Percentiles rank a stretch among this genome's conserved stretches.
Conservation (phyloP, 495 filamentous ascomycete genomes). For the Penicillium paxilli region DNA sequence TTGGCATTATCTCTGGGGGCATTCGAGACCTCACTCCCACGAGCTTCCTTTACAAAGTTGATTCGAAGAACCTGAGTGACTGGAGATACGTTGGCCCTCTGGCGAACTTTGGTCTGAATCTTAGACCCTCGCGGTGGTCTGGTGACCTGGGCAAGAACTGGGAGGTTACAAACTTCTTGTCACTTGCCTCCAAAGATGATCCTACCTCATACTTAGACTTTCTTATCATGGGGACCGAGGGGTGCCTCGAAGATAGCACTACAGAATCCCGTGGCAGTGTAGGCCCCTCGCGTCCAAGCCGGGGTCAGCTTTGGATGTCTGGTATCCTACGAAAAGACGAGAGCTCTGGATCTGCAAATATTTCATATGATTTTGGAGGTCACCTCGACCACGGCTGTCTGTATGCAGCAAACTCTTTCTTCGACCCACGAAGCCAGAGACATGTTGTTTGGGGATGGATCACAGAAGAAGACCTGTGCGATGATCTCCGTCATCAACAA, state of each 20-base stretch:
- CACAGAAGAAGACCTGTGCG: constrained; percentile 15
- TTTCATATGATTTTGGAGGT: constrained; percentile 10
- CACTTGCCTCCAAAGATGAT: neutral
- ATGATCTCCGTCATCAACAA: constrained; percentile 10
- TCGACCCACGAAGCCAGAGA: constrained; percentile 12
- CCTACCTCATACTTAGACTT: neutral
- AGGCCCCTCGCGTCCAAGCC: constrained; percentile 8
- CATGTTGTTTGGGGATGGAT: constrained; percentile 16
- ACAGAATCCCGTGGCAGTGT: neutral
- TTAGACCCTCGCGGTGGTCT: constrained; percentile 15
- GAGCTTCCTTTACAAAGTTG: constrained; percentile 3
- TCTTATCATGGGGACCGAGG: constrained; percentile 19
- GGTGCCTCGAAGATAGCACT: constrained; percentile 1
- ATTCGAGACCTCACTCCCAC: constrained; percentile 3
- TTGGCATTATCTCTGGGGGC: constrained; percentile 5
- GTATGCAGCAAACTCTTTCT: constrained; percentile 20
- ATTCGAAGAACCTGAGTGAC: neutral
- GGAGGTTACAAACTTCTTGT: constrained; percentile 18
- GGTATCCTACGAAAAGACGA: constrained; percentile 3
- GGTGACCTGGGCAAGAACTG: constrained; percentile 18
- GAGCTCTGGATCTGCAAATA: neutral
- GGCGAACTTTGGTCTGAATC: constrained; percentile 2
- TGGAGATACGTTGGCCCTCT: constrained; percentile 5
- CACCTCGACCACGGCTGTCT: constrained; percentile 16
- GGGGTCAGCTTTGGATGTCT: constrained; percentile 19